A percentile compares a stretch with the other conserved stretches of the same genome.
These are phyloP conservation scores for Cyberlindnera saturnus DNA, from an alignment of 805 yeast genomes.

Conservation along the genomic window DNA sequence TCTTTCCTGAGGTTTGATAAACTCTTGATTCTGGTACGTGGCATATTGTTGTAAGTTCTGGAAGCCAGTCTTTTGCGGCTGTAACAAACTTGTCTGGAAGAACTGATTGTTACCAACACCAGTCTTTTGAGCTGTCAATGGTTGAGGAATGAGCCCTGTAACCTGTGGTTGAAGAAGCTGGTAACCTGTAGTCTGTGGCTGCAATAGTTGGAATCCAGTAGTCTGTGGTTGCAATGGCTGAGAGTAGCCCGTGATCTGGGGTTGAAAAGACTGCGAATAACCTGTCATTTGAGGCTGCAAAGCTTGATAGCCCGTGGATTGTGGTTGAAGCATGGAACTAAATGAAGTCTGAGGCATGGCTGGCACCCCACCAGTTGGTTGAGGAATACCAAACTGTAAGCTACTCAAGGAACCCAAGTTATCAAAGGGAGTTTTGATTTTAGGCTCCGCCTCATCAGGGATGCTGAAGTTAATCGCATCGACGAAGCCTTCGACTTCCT, in stretches of 20 bases:
- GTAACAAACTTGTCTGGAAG: slow-evolving; percentile 28
- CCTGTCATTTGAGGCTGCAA: slow-evolving; percentile 30
- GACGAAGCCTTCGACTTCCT: slow-evolving; percentile 84
- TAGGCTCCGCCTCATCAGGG: slow-evolving; percentile 41
- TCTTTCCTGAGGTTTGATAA: slow-evolving; percentile 84
- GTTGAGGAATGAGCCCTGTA: slow-evolving; percentile 25
- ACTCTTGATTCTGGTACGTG: slow-evolving; percentile 40
- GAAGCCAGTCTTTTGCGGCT: slow-evolving; percentile 26
- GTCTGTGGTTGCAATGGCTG: slow-evolving; percentile 27
- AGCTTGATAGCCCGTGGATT: slow-evolving; percentile 20
- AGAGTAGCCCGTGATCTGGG: slow-evolving; percentile 20
- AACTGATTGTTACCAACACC: slow-evolving; percentile 41
- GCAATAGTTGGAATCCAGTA: slow-evolving; percentile 40
- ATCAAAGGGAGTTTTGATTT: slow-evolving; percentile 35
- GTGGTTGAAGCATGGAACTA: slow-evolving; percentile 6
- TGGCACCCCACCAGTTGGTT: slow-evolving; percentile 18
- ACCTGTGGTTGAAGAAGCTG: slow-evolving; percentile 25
- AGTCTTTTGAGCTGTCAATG: slow-evolving; percentile 60
- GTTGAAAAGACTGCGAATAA: slow-evolving; percentile 24
- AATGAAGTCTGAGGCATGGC: slow-evolving; percentile 19
- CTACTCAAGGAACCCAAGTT: slow-evolving; percentile 31
- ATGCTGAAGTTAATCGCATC: slow-evolving; percentile 80
- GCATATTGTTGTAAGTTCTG: slow-evolving; percentile 23
- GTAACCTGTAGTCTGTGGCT: slow-evolving; percentile 33
- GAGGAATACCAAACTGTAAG: slow-evolving; percentile 21